Base-by-base conservation (phyloP, 352 stramenopile species). In the Phytophthora constricta region DNA sequence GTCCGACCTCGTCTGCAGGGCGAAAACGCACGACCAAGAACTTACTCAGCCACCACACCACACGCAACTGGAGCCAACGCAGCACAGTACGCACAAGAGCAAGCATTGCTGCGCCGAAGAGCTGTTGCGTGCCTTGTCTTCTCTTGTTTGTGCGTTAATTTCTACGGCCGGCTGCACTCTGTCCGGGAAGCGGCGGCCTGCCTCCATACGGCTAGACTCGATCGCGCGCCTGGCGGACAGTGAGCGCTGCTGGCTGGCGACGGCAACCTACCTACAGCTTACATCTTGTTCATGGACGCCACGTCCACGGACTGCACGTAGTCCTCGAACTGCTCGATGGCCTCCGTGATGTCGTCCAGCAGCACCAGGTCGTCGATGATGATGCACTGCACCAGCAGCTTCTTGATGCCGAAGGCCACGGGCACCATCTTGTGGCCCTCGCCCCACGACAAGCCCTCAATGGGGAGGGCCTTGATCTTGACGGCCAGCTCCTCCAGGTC, bases 281-380 rank as follows among this genome's bases (percentile, higher is more conserved):
- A 93, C 22, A 93, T 71, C 76, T 93, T 93, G 82, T 93, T 94
- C 87, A 96, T 96, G 48, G 85, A 91, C 16, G 84, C 81, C 5
- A 96, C 67, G 50, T 96, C 86, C 23, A 96, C 89, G 48, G 72
- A 88, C 75, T 96, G 89, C 48, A 96, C 86, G 39, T 91, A 82
- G 66, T 95, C 88, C 67, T 96, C 89, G 65, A 95, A 87, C 53
- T 74, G 41, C 58, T 90, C 81, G 27, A 96, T 96, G 47, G 74
- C 68, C 7, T 96, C 89, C 41, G 85, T 92, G 58, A 96, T 89
- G 61, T 93, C 86, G 70, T 94, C 86, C 25, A 93, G 70, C 47
- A 89, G 68, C 68, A 95, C 84, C 42, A 92, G 62, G 53, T 88
- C 81, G 68, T 96, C 87, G 19, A 93, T 75, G 50, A 96, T 91